A percentile compares a stretch with the other conserved stretches of the same genome.
Evolutionary conservation across 1,284 basidiomycete genomes (phyloP).

Genomic region (Pterulicium gracile): DNA sequence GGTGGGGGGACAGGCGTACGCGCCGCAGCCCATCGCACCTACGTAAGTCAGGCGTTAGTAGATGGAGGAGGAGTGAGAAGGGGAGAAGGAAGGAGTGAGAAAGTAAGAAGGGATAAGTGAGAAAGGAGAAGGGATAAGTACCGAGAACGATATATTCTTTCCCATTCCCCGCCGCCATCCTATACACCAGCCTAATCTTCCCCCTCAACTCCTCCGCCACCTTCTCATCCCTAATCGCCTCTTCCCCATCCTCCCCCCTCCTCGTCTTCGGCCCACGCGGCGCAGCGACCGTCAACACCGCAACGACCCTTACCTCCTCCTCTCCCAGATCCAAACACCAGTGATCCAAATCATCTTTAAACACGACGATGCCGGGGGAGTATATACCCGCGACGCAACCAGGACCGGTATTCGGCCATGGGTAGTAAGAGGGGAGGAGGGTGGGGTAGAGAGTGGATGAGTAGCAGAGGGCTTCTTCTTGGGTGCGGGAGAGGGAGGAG

Average conservation of each 20-base stretch:
- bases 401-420: slow-evolving; percentile 33
- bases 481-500: slow-evolving; percentile 6
- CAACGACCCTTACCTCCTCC: slow-evolving; percentile 24
- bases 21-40: slow-evolving; percentile 38
- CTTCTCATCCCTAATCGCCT: slow-evolving; percentile 17
- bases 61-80: no score
- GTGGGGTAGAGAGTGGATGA: slow-evolving; percentile 34
- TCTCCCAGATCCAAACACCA: slow-evolving; percentile 24
- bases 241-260: slow-evolving; percentile 8
- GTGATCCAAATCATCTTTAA: slow-evolving; percentile 33
- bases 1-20: slow-evolving; percentile 28
- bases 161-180: slow-evolving; percentile 29
- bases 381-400: slow-evolving; percentile 29
- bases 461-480: slow-evolving; percentile 36
- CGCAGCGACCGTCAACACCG: slow-evolving; percentile 34
- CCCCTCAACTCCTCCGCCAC: slow-evolving; percentile 21
- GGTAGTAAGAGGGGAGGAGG: slow-evolving; percentile 29
- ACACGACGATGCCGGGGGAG: slow-evolving; percentile 34
- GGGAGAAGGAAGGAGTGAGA: neutral
- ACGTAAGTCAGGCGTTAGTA: no score
- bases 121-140: slow-evolving; percentile 13
- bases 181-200: slow-evolving; percentile 32
- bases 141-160: slow-evolving; percentile 29
- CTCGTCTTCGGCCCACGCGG: slow-evolving; percentile 23
- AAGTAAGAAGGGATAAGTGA: neutral